Evolutionary conservation across 2,329 filamentous ascomycete species (phyloP).

Genomic region (Trichoderma koningii): DNA sequence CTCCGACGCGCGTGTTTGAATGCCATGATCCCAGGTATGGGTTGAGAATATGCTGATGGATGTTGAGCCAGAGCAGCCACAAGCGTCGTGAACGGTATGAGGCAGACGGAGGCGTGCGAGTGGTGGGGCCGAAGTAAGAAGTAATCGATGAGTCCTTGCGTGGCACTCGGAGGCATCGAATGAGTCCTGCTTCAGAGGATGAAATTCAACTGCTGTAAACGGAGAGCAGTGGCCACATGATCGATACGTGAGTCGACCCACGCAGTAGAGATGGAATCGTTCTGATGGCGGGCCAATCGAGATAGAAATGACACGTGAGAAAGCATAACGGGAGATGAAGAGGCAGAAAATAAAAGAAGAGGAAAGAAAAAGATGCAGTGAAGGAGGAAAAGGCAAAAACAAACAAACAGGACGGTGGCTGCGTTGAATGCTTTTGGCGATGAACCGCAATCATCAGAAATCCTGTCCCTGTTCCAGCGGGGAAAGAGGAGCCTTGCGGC

Average conservation of each 20-base stretch:
- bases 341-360: constrained; percentile 30
- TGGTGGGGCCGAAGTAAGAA: constrained; percentile 3
- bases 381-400: constrained; percentile 33
- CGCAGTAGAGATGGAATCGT: constrained; percentile 24
- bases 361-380: background rate
- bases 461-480: constrained; percentile 49
- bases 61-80: constrained; percentile 20
- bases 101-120: constrained; percentile 12
- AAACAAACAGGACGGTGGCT: constrained; percentile 32
- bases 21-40: constrained; percentile 15
- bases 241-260: constrained; percentile 24
- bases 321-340: constrained; percentile 28
- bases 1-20: constrained; percentile 10
- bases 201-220: constrained; percentile 7
- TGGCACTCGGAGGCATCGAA: constrained; percentile 15
- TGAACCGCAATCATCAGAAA: constrained; percentile 46
- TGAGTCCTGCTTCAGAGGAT: constrained; percentile 8
- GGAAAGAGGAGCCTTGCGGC: constrained; percentile 62
- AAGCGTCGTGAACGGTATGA: background rate
- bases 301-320: constrained; percentile 33
- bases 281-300: constrained; percentile 20
- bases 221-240: constrained; percentile 19
- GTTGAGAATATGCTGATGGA: constrained; percentile 13
- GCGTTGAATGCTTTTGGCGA: constrained; percentile 34
- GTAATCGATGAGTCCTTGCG: constrained; percentile 11